Base-by-base conservation (phyloP, 2,329 filamentous ascomycete genomes). In the Dryadomyces quercus-mongolicae region DNA sequence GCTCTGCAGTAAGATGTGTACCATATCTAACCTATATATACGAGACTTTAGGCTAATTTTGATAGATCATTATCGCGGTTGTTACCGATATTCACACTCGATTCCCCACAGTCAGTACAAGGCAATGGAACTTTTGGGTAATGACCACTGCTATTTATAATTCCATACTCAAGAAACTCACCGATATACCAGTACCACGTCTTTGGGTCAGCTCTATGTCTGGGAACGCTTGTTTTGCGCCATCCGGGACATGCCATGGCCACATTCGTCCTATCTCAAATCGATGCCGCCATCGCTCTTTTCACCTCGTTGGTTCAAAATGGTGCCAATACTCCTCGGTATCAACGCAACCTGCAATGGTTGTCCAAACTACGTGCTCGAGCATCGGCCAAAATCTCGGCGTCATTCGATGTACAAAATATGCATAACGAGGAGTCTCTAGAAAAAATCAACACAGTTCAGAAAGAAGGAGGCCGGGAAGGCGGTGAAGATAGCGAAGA, bases 281-380 rank as follows among this genome's bases (percentile, higher is more conserved):
- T 56, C 25, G 55, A 54, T 36, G 46, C 52, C 2, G 44, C 55
- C 49, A 56, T 56, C n/a, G 16, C 16, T 20, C 50, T 55, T 18
- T 55, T 55, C 20, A 38, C 54, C 5, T 55, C 54, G 22, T 44
- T 55, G 12, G 21, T 55, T 2, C 49, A 55, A 13, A 34, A 55
- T 45, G 54, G 54, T 18, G 54, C 44, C 44, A 49, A 31, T n/a
- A 55, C 54, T 10, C 21, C 54, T 2, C 54, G 54, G 3, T 52
- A 55, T 20, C 16, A 55, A 40, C 16, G 54, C 36, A 55, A 55
- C n/a, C 50, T 55, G 6, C 54, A 55, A 44, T 55, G 54, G 54
- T 49, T 52, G 5, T 10, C 22, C 22, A 44, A 38, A n/a, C 54
- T 55, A 22, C 15, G 15, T 9, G 10, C 36, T 13, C 36, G 36